A percentile compares a stretch with the other conserved stretches of the same genome.
Evolutionary conservation across 352 stramenopile genomes (phyloP).

Genomic region (Phytophthora sansomeana): DNA sequence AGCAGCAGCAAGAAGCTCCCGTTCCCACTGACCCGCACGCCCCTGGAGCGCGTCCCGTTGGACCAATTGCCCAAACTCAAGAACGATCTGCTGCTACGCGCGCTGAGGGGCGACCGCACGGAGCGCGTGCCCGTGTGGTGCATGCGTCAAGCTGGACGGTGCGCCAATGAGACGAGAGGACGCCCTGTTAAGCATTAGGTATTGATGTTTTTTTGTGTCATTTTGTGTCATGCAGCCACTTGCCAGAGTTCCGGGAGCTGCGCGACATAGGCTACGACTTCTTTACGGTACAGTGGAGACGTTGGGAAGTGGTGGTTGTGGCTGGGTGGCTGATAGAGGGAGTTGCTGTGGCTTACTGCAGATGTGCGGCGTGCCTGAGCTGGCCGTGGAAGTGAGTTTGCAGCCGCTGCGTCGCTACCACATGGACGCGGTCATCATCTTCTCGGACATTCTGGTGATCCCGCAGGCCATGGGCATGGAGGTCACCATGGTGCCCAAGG

Average conservation of each 20-base stretch:
- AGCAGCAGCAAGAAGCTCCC: conserved; percentile 38
- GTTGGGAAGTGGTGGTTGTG: not conserved
- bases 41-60: conserved; percentile 72
- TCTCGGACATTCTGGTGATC: conserved; percentile 99
- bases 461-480: conserved; percentile 97
- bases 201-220: not conserved
- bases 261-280: conserved; percentile 89
- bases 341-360: conserved; percentile 28
- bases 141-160: conserved; percentile 97
- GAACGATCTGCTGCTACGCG: conserved; percentile 91
- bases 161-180: conserved; percentile 34
- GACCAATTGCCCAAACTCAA: conserved; percentile 85
- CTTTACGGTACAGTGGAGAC: conserved; percentile 67
- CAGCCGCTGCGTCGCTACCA: conserved; percentile 95
- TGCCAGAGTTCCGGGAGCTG: conserved; percentile 90
- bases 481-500: conserved; percentile 95
- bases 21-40: conserved; percentile 74
- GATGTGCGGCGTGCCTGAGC: conserved; percentile 87
- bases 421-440: conserved; percentile 98
- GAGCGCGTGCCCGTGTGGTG: conserved; percentile 96
- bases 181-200: too few relatives aligned
- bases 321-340: conserved; percentile 10
- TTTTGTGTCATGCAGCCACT: conserved; percentile 55
- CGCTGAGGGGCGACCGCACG: conserved; percentile 86
- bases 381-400: conserved; percentile 96